Evolutionary conservation across 2,329 filamentous ascomycete species (phyloP), one percentile per base, ranked within the genome.

Genomic region (Nothomitra cinnamomea): DNA sequence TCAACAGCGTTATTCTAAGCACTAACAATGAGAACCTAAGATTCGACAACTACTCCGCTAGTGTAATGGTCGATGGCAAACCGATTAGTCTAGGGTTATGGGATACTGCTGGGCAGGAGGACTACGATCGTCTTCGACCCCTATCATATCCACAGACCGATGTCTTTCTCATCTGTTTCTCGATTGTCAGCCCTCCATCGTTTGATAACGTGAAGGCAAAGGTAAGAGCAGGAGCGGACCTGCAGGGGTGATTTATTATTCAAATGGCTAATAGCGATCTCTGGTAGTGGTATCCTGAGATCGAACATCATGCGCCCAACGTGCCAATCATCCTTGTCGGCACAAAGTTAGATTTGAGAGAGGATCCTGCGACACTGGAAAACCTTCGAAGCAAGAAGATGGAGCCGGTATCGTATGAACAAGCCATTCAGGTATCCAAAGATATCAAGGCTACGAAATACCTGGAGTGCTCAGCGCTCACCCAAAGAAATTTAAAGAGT

Each of bases 161-260:
- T 64, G 92, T 96, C 50, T 96, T 96, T 71, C 76, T 96, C 60
- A 95, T 96, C 67, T 96, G 90, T 73, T 96, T 96, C 72, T 95
- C 89, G 60, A 94, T 96, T 65, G 89, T 95, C 70, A 94, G 86
- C 80, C 90, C 90, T 50, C 87, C 92, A 21, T 95, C 90, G 32
- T 96, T 95, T 65, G 92, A 96, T 72, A 98, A 98, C 80, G 90
- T 98, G 67, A 92, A 88, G 73, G 89, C 89, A 57, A 98, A 96
- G 83, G 89, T 95, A 74, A 60, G 75, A 17, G 28, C 28, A n/a
- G 28, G 13, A n/a, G 32, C 38, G n/a, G 21, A n/a, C 19, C 7
- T 32, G 13, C 22, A 17, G 19, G 10, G 6, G 17, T n/a, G 17
- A 17, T 28, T 51, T 22, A 50, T 35, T 25, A 36, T 35, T 38